These are phyloP conservation scores for Fusarium gaditjirri DNA, from an alignment of 2,329 filamentous ascomycete genomes.

Conservation along the genomic window DNA sequence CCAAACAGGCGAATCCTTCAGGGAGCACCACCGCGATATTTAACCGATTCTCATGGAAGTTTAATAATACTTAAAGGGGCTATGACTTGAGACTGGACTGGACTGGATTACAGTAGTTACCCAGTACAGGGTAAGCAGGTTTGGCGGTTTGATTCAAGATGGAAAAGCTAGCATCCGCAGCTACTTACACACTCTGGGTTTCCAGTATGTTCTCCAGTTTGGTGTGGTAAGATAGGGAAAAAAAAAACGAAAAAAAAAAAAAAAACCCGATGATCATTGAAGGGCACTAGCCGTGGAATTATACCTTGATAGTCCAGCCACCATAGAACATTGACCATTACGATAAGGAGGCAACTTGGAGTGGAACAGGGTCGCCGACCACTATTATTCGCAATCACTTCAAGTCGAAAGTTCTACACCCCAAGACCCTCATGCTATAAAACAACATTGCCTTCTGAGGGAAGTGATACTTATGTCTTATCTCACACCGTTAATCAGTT, in stretches of 20 bases:
- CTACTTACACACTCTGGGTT: not conserved
- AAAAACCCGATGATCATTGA: not conserved
- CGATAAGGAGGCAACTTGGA: not conserved
- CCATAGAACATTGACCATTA: not conserved
- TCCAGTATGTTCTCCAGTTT: not conserved
- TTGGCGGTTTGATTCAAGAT: no score
- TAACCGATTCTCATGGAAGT: not conserved
- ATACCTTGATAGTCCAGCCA: conserved; percentile 1
- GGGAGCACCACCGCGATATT: no score
- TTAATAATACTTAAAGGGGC: not conserved
- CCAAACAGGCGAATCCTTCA: not conserved
- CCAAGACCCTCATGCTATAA: not conserved
- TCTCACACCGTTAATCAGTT: not conserved
- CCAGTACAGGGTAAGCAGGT: not conserved
- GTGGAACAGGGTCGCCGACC: not conserved
- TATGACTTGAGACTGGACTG: not conserved
- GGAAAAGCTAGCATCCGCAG: not conserved
- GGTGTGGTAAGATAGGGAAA: no score
- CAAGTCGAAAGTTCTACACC: not conserved
- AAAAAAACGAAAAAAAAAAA: no score
- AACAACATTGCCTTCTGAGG: not conserved
- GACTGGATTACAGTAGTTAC: not conserved
- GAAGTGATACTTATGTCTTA: not conserved
- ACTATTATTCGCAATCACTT: not conserved
- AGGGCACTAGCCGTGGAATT: not conserved